Evolutionary conservation across 2,329 filamentous ascomycete genomes (phyloP).

Genomic region (Botrytis paeoniae): DNA sequence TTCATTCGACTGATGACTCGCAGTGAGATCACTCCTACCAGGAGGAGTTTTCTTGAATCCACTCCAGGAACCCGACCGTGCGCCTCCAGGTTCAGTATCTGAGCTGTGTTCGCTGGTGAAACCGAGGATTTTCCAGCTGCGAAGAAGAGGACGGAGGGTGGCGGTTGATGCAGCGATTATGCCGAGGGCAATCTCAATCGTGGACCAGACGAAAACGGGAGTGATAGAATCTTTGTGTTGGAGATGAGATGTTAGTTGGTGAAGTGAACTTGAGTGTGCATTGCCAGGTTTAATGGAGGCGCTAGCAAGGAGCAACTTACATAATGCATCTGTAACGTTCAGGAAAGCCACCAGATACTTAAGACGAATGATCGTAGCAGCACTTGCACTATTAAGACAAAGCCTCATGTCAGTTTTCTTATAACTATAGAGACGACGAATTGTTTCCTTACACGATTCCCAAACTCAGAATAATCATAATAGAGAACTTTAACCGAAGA

Average conservation of each 20-base stretch:
- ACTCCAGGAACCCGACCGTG: neutral
- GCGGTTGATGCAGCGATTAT: constrained; percentile 6
- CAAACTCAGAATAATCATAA: neutral
- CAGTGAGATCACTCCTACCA: too few relatives aligned
- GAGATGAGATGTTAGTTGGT: neutral
- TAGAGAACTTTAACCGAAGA: neutral
- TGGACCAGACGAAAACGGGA: neutral
- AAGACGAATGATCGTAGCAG: constrained; percentile 10
- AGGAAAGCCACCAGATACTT: constrained; percentile 1
- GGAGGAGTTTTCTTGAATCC: neutral
- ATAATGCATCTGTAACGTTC: neutral
- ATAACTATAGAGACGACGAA: too few relatives aligned
- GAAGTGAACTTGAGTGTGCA: neutral
- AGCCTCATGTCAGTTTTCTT: neutral
- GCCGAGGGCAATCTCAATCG: neutral
- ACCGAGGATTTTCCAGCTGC: neutral
- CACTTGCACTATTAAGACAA: constrained; percentile 3
- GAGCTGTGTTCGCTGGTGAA: neutral
- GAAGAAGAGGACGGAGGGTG: constrained; percentile 13
- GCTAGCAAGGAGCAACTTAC: neutral
- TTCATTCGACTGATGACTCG: too few relatives aligned
- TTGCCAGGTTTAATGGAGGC: neutral
- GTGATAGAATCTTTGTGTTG: neutral
- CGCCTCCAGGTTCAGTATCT: neutral
- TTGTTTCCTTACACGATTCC: constrained; percentile 8